These are phyloP conservation scores for Hapsidospora chrysogenum DNA, from an alignment of 495 filamentous ascomycete genomes.

Conservation along the genomic window DNA sequence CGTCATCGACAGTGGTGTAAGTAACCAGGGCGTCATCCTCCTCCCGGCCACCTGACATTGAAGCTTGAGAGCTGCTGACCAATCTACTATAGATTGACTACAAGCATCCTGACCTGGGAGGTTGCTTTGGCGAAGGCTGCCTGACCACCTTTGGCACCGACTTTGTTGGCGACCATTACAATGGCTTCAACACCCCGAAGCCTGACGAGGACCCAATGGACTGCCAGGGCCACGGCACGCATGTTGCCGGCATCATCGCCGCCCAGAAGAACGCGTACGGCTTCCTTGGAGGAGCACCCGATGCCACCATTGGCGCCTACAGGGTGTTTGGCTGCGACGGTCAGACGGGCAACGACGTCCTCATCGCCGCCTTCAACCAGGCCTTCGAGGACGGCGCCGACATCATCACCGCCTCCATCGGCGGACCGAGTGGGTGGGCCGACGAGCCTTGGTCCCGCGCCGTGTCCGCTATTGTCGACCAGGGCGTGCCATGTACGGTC, in stretches of 20 bases:
- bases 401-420: slow-evolving; percentile 43
- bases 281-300: slow-evolving; percentile 37
- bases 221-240: slow-evolving; percentile 29
- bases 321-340: slow-evolving; percentile 36
- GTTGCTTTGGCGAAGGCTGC: slow-evolving; percentile 36
- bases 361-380: slow-evolving; percentile 37
- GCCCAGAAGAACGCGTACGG: slow-evolving; percentile 31
- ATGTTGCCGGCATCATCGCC: slow-evolving; percentile 38
- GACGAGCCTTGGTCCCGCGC: slow-evolving; percentile 38
- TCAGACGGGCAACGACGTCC: slow-evolving; percentile 30
- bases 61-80: slow-evolving; percentile 5
- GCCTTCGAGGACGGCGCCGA: slow-evolving; percentile 40
- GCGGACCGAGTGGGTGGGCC: slow-evolving; percentile 35
- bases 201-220: slow-evolving; percentile 30
- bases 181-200: slow-evolving; percentile 19
- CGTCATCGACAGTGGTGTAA: slow-evolving; percentile 30
- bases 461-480: slow-evolving; percentile 35
- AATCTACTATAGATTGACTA: slow-evolving; percentile 34
- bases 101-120: slow-evolving; percentile 38
- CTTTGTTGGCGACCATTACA: slow-evolving; percentile 34
- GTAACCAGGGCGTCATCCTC: slow-evolving; percentile 3
- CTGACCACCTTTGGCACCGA: slow-evolving; percentile 36
- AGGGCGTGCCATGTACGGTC: slow-evolving; percentile 35
- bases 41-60: background rate
- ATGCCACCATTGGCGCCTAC: slow-evolving; percentile 35